These are phyloP conservation scores for Mikania micrantha DNA, from an alignment of 129 eudicot species.

Conservation along the genomic window DNA sequence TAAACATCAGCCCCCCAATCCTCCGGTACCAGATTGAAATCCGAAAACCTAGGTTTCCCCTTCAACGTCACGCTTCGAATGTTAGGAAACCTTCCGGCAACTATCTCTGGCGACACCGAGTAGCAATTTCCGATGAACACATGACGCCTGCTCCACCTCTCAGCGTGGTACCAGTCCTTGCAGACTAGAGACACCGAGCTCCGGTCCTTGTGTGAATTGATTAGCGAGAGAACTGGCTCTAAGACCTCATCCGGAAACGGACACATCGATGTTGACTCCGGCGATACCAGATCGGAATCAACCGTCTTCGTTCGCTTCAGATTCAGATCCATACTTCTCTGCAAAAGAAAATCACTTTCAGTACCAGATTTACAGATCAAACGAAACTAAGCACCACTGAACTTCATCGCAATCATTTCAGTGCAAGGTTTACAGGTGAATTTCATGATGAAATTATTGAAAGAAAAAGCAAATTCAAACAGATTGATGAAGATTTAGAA, in stretches of 20 bases:
- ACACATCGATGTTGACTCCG: constrained; percentile 22
- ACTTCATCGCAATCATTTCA: not conserved
- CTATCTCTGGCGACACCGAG: constrained; percentile 65
- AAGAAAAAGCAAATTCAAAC: not conserved
- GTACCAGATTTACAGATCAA: not conserved
- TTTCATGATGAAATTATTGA: not conserved
- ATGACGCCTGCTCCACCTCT: constrained; percentile 64
- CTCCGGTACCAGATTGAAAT: constrained; percentile 68
- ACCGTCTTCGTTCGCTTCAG: constrained; percentile 16
- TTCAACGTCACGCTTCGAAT: constrained; percentile 60
- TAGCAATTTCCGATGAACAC: constrained; percentile 82
- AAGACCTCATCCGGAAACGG: constrained; percentile 76
- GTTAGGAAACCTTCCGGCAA: constrained; percentile 60
- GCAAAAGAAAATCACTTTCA: not conserved
- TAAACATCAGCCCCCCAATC: constrained; percentile 71
- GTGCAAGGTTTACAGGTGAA: not conserved
- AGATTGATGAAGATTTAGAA: constrained; percentile 13
- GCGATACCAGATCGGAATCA: constrained; percentile 6
- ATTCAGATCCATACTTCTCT: constrained; percentile 15
- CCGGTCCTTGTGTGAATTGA: constrained; percentile 54
- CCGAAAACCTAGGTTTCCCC: constrained; percentile 78
- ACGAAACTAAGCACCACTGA: not conserved
- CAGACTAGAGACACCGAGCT: constrained; percentile 68
- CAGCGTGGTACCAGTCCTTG: constrained; percentile 76
- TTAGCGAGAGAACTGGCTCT: constrained; percentile 52